A percentile compares a stretch with the other conserved stretches of the same genome.
Conservation (phyloP, 768 basidiomycete species). For the Pleurotus tuoliensis region DNA sequence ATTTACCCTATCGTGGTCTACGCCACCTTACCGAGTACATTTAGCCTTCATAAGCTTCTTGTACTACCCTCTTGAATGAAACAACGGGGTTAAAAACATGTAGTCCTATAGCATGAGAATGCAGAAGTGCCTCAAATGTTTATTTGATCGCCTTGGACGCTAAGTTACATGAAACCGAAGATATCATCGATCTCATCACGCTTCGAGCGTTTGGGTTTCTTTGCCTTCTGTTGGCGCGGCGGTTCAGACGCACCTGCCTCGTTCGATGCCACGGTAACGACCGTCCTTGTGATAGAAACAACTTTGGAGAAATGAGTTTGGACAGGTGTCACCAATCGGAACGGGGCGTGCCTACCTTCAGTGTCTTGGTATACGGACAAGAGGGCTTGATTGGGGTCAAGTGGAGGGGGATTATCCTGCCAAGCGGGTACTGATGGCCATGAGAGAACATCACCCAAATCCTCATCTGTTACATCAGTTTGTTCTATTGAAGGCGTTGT, state of each 20-base stretch:
- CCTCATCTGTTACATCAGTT: background rate
- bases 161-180: constrained; percentile 35
- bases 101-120: background rate
- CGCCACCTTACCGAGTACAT: background rate
- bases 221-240: constrained; percentile 12
- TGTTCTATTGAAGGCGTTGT: too few species aligned
- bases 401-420: too few species aligned
- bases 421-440: background rate
- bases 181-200: constrained; percentile 70
- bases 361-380: too few species aligned
- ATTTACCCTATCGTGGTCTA: constrained; percentile 1
- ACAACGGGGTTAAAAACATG: constrained; percentile 6
- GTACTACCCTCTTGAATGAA: constrained; percentile 6
- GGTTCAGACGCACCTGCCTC: background rate
- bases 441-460: background rate
- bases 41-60: background rate
- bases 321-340: too few species aligned
- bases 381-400: too few species aligned
- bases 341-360: too few species aligned
- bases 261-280: background rate
- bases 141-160: too few species aligned
- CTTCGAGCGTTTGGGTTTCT: constrained; percentile 35
- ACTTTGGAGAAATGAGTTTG: too few species aligned
- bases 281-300: background rate
- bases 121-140: too few species aligned